Base-by-base conservation (phyloP, 768 basidiomycete genomes). In the Rhizopogon vesiculosus region DNA sequence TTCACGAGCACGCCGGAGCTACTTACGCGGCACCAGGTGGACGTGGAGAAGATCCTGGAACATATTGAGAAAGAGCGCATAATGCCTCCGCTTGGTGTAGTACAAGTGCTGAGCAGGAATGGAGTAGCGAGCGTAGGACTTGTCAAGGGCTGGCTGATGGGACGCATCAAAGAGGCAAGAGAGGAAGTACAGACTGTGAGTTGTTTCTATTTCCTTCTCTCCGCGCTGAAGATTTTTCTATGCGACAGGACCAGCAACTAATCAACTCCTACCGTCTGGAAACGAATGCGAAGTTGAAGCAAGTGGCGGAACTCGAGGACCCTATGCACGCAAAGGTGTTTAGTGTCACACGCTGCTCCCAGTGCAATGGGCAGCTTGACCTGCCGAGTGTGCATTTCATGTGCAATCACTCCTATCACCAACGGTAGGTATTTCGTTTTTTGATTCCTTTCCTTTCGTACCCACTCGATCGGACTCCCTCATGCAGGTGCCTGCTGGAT, bases 331-430 rank as follows among this genome's bases (percentile, higher is more conserved):
- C 97, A 0, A 81, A 84, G 18, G 89, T 98, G 19, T 97, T 98
- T 77, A 94, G 98, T 66, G 91, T 96, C 57, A 95, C 94, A 7
- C 79, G 93, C 42, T 98, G 97, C 69, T 87, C 95, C 19, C 81
- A 86, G 4, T 98, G 97, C 69, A 81, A 86, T 15, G 91, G 87
- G 1, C 91, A 90, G 62, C 82, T 98, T 57, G 95, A 98, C 67
- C 81, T 98, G 9, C 96, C 97, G 0, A 89, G 84, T 60, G 79
- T 98, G 6, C 95, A 98, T 70, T 98, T 98, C 66, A 97, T 98
- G 96, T 99, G 96, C 71, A 86, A 88, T 64, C 97, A 98, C 67
- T 93, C 91, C 58, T 98, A 92, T 74, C 97, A 99, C 68, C 93
- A 96, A 67, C 79, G 94, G 92, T 91, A 52, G 43, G 72, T 66